These are phyloP conservation scores for Passalora sequoiae DNA, from an alignment of 2,329 filamentous ascomycete species.

Conservation along the genomic window DNA sequence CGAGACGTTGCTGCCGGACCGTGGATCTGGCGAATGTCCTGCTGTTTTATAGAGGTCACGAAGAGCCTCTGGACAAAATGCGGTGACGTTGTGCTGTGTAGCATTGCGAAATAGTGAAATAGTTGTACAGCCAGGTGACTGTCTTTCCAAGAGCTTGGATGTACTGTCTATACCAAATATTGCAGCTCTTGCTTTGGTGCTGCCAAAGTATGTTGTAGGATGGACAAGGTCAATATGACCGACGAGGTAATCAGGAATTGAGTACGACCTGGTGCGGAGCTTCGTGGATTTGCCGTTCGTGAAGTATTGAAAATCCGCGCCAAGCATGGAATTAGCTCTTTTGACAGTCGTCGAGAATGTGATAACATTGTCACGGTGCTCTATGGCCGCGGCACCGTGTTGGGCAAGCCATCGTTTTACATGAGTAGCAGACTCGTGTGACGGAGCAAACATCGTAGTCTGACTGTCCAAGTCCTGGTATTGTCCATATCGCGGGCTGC, in stretches of 20 bases:
- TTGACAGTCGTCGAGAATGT: conserved; percentile 35
- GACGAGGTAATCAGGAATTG: conserved; percentile 25
- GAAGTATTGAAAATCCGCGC: conserved; percentile 39
- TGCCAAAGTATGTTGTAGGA: conserved; percentile 38
- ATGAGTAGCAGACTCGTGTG: conserved; percentile 30
- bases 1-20: conserved; percentile 46
- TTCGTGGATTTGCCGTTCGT: conserved; percentile 34
- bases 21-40: conserved; percentile 40
- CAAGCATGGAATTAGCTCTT: conserved; percentile 37
- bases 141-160: not conserved
- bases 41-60: conserved; percentile 48
- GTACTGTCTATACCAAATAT: not conserved
- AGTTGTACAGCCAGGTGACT: not conserved
- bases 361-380: conserved; percentile 34
- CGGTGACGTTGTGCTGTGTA: not conserved
- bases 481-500: conserved; percentile 45
- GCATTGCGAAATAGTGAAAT: not conserved
- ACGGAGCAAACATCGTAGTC: conserved; percentile 41
- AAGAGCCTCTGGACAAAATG: conserved; percentile 21
- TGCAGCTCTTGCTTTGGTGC: not conserved
- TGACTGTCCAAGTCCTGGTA: conserved; percentile 47
- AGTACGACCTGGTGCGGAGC: conserved; percentile 36
- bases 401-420: conserved; percentile 41
- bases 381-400: conserved; percentile 35
- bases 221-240: conserved; percentile 27